Conservation (phyloP, 495 filamentous ascomycete species). For the Pseudoneurospora amorphoporcata region DNA sequence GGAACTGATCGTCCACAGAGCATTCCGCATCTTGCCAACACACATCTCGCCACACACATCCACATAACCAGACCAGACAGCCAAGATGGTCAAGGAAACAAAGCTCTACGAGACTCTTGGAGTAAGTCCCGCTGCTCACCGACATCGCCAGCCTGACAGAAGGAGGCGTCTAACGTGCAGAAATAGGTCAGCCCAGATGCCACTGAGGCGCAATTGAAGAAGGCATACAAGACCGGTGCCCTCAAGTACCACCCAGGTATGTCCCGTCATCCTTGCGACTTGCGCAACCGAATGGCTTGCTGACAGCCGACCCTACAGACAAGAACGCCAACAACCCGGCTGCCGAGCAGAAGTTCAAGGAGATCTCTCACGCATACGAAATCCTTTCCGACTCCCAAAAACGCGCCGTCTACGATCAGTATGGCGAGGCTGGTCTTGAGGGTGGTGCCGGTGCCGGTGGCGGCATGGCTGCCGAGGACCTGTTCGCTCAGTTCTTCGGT, state of each 20-base stretch:
- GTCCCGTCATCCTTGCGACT: conserved; percentile 11
- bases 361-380: conserved; percentile 91
- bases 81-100: conserved; percentile 82
- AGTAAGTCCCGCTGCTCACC: conserved; percentile 42
- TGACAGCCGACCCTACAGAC: conserved; percentile 43
- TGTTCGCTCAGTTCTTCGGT: conserved; percentile 97
- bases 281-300: background rate
- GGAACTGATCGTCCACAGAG: background rate
- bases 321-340: conserved; percentile 93
- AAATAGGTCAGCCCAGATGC: conserved; percentile 59
- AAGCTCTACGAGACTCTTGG: conserved; percentile 80
- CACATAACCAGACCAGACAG: background rate
- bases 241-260: conserved; percentile 87
- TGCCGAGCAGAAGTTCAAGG: conserved; percentile 96
- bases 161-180: conserved; percentile 14
- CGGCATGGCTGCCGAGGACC: conserved; percentile 93
- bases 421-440: conserved; percentile 92
- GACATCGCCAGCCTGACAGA: background rate
- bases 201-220: conserved; percentile 71
- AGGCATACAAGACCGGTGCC: conserved; percentile 83
- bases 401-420: conserved; percentile 86
- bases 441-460: conserved; percentile 65
- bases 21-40: background rate
- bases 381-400: conserved; percentile 85
- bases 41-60: conserved; percentile 1